phyloP scores from a whole-genome alignment of 768 basidiomycete species.

The Amanita pallidorosea region DNA sequence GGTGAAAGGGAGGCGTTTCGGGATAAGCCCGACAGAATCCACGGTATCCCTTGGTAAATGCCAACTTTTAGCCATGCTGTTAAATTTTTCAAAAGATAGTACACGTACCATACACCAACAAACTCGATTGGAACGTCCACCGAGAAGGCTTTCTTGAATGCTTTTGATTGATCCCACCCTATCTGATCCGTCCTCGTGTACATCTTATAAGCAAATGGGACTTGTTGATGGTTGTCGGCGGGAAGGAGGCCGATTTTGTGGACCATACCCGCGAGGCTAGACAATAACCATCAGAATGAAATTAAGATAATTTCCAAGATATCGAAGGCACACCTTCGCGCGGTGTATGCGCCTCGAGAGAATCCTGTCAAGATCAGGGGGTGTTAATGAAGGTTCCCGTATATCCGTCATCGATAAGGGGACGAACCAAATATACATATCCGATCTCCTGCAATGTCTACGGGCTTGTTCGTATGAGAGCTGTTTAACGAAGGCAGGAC shows the following conservation, averaged over 20 bases:
- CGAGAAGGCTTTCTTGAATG: conserved; percentile 48
- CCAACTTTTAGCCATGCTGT: background rate
- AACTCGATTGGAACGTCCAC: conserved; percentile 46
- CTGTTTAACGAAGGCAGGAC: background rate
- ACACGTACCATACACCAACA: conserved; percentile 41
- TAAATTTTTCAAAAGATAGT: background rate
- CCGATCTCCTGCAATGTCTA: conserved; percentile 41
- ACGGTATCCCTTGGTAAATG: conserved; percentile 49
- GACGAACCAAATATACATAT: conserved; percentile 50
- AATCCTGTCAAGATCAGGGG: conserved; percentile 24
- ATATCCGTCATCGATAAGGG: background rate
- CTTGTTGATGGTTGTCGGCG: conserved; percentile 39
- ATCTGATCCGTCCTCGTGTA: conserved; percentile 38
- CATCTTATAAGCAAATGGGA: conserved; percentile 57
- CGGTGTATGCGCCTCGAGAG: conserved; percentile 57
- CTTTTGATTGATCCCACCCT: conserved; percentile 36
- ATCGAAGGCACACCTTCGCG: conserved; percentile 30
- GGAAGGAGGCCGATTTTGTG: conserved; percentile 42
- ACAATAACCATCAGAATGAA: background rate
- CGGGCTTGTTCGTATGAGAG: background rate
- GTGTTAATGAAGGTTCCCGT: background rate
- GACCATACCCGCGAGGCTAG: conserved; percentile 38
- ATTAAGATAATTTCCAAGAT: background rate
- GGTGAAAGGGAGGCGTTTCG: conserved; percentile 45
- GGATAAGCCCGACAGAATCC: conserved; percentile 47